phyloP scores from a whole-genome alignment of 169 alveolate species.

The Plasmodium reichenowi region DNA sequence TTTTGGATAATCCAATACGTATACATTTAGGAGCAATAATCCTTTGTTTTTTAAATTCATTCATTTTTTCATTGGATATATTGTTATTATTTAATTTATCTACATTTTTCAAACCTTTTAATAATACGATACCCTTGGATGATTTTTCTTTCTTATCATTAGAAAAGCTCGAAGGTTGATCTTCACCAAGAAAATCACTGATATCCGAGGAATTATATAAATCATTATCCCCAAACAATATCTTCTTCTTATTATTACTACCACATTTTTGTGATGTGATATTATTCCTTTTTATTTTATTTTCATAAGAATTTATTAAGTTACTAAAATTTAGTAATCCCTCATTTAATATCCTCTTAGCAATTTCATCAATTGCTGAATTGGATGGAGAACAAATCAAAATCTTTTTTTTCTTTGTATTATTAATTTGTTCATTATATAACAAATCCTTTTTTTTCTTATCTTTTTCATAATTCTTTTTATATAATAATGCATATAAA shows the following conservation, averaged over 20 bases:
- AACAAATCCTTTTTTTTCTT: slow-evolving; percentile 42
- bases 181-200: no score
- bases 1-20: slow-evolving; percentile 68
- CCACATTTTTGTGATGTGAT: background rate
- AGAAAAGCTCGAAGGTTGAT: no score
- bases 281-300: background rate
- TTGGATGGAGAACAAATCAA: slow-evolving; percentile 99
- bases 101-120: no score
- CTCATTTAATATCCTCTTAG: slow-evolving; percentile 86
- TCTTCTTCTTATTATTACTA: background rate
- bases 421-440: slow-evolving; percentile 32
- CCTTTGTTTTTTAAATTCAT: slow-evolving; percentile 20
- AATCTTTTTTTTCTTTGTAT: slow-evolving; percentile 81
- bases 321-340: slow-evolving; percentile 53
- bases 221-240: background rate
- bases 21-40: slow-evolving; percentile 70
- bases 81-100: background rate
- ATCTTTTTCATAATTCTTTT: slow-evolving; percentile 7
- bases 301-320: slow-evolving; percentile 1
- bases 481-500: slow-evolving; percentile 25
- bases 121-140: no score
- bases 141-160: no score
- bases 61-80: background rate
- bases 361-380: slow-evolving; percentile 99
- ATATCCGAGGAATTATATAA: no score